Percentiles rank a stretch among this genome's conserved stretches.
These are phyloP conservation scores for Plasmodium yoelii DNA, from an alignment of 169 alveolate genomes.

Conservation along the genomic window DNA sequence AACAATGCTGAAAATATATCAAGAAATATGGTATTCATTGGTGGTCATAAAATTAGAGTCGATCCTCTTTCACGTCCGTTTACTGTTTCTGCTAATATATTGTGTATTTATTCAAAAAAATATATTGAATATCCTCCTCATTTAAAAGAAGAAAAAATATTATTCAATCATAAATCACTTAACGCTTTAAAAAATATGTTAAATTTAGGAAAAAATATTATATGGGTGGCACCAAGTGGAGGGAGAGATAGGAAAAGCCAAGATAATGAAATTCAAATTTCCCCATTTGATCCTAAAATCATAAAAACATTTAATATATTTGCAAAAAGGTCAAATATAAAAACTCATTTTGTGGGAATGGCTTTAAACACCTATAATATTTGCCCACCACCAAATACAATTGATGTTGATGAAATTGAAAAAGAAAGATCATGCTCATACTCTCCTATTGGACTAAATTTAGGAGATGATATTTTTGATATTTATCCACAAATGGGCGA, in stretches of 20 bases:
- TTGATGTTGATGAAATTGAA: constrained; percentile 77
- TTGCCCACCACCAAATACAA: constrained; percentile 73
- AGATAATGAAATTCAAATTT: constrained; percentile 42
- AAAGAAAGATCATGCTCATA: constrained; percentile 64
- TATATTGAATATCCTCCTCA: constrained; percentile 75
- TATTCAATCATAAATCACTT: constrained; percentile 65
- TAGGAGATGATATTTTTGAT: constrained; percentile 74
- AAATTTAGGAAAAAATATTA: constrained; percentile 56
- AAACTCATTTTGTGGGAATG: constrained; percentile 72
- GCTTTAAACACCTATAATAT: constrained; percentile 72
- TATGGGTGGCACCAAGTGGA: constrained; percentile 76
- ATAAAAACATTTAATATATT: constrained; percentile 64
- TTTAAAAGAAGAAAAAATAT: constrained; percentile 68
- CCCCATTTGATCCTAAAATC: constrained; percentile 69
- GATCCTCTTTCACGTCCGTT: constrained; percentile 76
- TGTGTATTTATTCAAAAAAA: constrained; percentile 70
- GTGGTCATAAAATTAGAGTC: constrained; percentile 75
- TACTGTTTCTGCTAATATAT: constrained; percentile 63
- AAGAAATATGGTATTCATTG: constrained; percentile 68
- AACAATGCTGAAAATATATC: constrained; percentile 42
- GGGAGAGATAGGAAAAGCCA: constrained; percentile 69
- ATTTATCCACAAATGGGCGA: constrained; percentile 52
- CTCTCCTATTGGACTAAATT: constrained; percentile 39
- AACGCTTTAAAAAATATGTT: constrained; percentile 62
- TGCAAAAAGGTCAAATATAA: constrained; percentile 73